Evolutionary conservation across 306 rosid genomes (phyloP), one percentile per base, ranked within the genome.

Genomic region (Arachis hypogaea): DNA sequence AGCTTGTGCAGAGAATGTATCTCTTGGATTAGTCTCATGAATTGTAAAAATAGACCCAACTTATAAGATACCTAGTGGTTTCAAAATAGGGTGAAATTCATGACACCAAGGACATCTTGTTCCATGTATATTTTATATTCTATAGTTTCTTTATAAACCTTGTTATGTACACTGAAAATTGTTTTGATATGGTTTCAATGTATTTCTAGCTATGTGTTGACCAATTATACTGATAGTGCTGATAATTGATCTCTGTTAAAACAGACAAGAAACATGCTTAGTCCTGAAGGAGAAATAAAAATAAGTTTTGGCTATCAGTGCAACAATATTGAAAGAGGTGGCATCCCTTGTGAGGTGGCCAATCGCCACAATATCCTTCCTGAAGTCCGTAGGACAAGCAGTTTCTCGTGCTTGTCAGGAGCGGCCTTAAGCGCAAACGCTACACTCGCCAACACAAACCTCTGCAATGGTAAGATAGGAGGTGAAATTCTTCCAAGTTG

Each of bases 361-460:
- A 60, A 57, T 55, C 82, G 80, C 70, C 73, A 59, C 75, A 81
- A 82, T 57, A 71, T 51, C 68, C 66, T 73, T 44, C 85, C 96
- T 29, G 83, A 79, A 74, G 76, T 95, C 44, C 92, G 66, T 64
- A 87, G 88, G 84, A 80, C 90, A 59, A 88, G 98, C 78, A 92
- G 99, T 74, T 95, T 95, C 84, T 88, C 97, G 78, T 95, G 99
- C 87, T 88, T 95, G 77, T 95, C 97, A 43, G 99, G 99, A 42
- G 99, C 98, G 51, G 99, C 98, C 57, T 82, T 95, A 80, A 90
- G 99, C 68, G 99, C 98, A 7, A 95, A 92, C 82, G 96, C 96
- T 28, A 92, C 99, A 66, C 77, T 95, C 33, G 99, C 98, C 41
- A 95, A 95, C 82, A 95, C 99, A 76, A 92, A 86, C 83, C 87